phyloP scores from a whole-genome alignment of 768 basidiomycete genomes.

The Stropharia rugosoannulata region DNA sequence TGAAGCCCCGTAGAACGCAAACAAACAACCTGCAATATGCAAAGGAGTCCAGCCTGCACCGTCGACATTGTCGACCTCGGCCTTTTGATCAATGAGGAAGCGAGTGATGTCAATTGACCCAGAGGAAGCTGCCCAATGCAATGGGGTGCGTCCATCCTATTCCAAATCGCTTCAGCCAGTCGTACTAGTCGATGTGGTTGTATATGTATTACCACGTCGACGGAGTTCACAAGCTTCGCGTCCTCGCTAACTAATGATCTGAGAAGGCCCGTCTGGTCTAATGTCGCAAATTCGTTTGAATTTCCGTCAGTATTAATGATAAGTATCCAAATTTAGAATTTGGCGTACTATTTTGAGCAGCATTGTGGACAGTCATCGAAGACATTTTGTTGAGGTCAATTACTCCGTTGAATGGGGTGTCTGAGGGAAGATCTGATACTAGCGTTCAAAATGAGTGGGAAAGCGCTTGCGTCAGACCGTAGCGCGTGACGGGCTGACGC shows the following conservation, averaged over 20 bases:
- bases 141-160: constrained; percentile 75
- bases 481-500: constrained; percentile 23
- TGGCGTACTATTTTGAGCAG: constrained; percentile 65
- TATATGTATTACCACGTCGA: constrained; percentile 53
- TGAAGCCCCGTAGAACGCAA: constrained; percentile 6
- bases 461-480: constrained; percentile 10
- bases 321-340: not conserved
- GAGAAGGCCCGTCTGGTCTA: constrained; percentile 73
- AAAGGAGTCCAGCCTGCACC: constrained; percentile 74
- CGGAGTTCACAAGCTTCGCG: constrained; percentile 55
- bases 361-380: constrained; percentile 53
- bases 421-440: too few relatives aligned
- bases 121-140: constrained; percentile 85
- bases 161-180: constrained; percentile 6
- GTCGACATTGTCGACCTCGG: constrained; percentile 68
- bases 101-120: constrained; percentile 66
- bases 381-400: constrained; percentile 33
- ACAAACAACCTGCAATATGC: constrained; percentile 67
- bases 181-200: constrained; percentile 7
- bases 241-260: constrained; percentile 64
- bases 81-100: constrained; percentile 69
- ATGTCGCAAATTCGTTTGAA: not conserved
- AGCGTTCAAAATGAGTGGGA: too few relatives aligned
- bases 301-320: not conserved
- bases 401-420: not conserved